A percentile compares a stretch with the other conserved stretches of the same genome.
Evolutionary conservation across 75 land plant genomes (phyloP).

Genomic region (Chamaecyparis obtusa): DNA sequence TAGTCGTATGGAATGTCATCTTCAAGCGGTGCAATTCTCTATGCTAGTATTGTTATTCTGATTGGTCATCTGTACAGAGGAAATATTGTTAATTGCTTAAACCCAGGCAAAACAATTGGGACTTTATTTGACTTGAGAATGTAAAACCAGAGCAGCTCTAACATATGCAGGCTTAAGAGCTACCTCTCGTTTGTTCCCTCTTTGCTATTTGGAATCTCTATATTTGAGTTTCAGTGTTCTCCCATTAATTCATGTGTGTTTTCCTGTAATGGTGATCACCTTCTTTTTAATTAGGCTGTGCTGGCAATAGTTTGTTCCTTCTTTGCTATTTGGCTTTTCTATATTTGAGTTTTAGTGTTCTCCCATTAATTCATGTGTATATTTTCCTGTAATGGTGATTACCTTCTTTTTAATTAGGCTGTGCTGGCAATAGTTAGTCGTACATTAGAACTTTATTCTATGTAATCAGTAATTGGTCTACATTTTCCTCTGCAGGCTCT

Average conservation of each 20-base stretch:
- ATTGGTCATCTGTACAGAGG: not conserved
- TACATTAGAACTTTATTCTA: not conserved
- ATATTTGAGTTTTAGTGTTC: not conserved
- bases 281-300: not conserved
- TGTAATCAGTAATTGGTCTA: not conserved
- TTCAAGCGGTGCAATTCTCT: not conserved
- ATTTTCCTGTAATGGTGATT: not conserved
- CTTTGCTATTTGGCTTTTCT: not conserved
- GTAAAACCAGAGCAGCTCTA: too few species aligned
- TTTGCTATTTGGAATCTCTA: not conserved
- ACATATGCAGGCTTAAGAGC: not conserved
- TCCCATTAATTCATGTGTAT: not conserved
- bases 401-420: not conserved
- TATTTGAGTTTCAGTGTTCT: not conserved
- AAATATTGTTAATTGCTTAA: too few species aligned
- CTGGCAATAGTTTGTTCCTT: not conserved
- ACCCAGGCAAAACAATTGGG: too few species aligned
- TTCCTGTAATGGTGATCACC: not conserved
- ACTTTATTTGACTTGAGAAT: too few species aligned
- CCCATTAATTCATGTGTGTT: not conserved
- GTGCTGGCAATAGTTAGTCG: not conserved
- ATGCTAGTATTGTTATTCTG: not conserved
- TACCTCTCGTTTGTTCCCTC: not conserved
- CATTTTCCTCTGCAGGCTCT: constrained; percentile 43
- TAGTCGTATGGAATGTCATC: not conserved